Conservation (phyloP, 2,329 filamentous ascomycete genomes). For the Penicillium aurantiogriseum region DNA sequence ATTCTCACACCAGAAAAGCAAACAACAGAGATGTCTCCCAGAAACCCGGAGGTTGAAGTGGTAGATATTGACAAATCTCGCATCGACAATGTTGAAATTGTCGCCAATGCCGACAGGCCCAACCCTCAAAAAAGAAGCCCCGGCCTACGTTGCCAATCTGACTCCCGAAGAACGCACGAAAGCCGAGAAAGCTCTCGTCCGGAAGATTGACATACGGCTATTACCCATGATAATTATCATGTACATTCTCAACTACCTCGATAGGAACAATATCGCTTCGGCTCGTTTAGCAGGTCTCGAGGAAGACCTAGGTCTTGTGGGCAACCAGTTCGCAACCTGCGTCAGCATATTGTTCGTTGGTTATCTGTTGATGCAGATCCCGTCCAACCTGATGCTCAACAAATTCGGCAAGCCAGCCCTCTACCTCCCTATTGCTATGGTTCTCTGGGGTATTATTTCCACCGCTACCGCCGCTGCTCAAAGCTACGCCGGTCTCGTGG, state of each 20-base stretch:
- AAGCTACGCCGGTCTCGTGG: slow-evolving; percentile 50
- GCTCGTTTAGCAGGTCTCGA: slow-evolving; percentile 35
- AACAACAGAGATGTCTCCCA: slow-evolving; percentile 17
- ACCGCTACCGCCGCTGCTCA: slow-evolving; percentile 42
- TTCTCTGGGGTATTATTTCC: slow-evolving; percentile 62
- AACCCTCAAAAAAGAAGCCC: slow-evolving; percentile 31
- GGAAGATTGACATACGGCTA: slow-evolving; percentile 68
- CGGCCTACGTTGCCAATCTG: slow-evolving; percentile 42
- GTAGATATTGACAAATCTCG: slow-evolving; percentile 22
- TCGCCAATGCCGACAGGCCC: slow-evolving; percentile 28
- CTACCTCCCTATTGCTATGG: slow-evolving; percentile 55
- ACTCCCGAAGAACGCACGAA: slow-evolving; percentile 51
- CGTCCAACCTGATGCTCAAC: slow-evolving; percentile 51
- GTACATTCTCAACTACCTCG: slow-evolving; percentile 74
- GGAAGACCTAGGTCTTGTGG: slow-evolving; percentile 17
- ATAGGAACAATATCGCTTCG: slow-evolving; percentile 57
- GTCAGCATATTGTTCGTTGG: slow-evolving; percentile 53
- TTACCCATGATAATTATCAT: slow-evolving; percentile 70
- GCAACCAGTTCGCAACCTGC: slow-evolving; percentile 30
- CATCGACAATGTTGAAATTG: slow-evolving; percentile 26
- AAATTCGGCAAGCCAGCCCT: slow-evolving; percentile 52
- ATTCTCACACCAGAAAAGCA: not conserved
- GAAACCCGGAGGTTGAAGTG: slow-evolving; percentile 15
- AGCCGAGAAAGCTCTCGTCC: slow-evolving; percentile 60
- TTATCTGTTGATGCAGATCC: slow-evolving; percentile 62